Conservation (phyloP, 306 rosid genomes). For the Luffa acutangula region DNA sequence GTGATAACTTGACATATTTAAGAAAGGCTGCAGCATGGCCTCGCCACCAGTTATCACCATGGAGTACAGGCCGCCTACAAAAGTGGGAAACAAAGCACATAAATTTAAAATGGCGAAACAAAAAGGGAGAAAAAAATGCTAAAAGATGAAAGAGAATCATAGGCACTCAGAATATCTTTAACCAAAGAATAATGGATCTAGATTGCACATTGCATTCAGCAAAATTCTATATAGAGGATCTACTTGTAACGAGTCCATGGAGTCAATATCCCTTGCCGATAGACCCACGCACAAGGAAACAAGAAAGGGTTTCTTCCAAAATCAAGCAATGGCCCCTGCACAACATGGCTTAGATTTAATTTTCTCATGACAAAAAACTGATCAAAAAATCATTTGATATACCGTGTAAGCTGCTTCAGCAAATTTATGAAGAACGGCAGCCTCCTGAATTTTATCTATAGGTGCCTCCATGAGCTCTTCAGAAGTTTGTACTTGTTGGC, state of each 20-base stretch:
- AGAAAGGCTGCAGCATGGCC: slow-evolving; percentile 95
- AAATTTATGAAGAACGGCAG: slow-evolving; percentile 72
- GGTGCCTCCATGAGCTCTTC: slow-evolving; percentile 45
- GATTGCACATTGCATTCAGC: slow-evolving; percentile 16
- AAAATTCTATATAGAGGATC: slow-evolving; percentile 26
- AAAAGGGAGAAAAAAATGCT: background rate
- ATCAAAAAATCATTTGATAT: slow-evolving; percentile 12
- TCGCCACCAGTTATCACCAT: slow-evolving; percentile 96
- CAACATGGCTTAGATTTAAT: slow-evolving; percentile 13
- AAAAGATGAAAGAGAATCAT: slow-evolving; percentile 1
- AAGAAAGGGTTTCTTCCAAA: slow-evolving; percentile 71
- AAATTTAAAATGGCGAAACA: background rate
- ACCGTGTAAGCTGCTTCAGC: slow-evolving; percentile 98
- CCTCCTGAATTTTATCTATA: slow-evolving; percentile 49
- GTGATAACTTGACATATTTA: slow-evolving; percentile 54
- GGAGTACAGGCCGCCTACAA: slow-evolving; percentile 59
- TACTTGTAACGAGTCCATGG: slow-evolving; percentile 89
- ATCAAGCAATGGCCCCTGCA: slow-evolving; percentile 94
- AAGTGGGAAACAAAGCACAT: slow-evolving; percentile 17
- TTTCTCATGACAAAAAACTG: background rate
- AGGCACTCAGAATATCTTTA: background rate
- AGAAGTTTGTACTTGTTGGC: slow-evolving; percentile 26
- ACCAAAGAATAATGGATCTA: background rate
- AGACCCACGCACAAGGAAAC: slow-evolving; percentile 79
- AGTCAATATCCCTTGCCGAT: slow-evolving; percentile 76